Base-by-base conservation (phyloP, 1,139 yeast species). In the Pichia sp. region DNA sequence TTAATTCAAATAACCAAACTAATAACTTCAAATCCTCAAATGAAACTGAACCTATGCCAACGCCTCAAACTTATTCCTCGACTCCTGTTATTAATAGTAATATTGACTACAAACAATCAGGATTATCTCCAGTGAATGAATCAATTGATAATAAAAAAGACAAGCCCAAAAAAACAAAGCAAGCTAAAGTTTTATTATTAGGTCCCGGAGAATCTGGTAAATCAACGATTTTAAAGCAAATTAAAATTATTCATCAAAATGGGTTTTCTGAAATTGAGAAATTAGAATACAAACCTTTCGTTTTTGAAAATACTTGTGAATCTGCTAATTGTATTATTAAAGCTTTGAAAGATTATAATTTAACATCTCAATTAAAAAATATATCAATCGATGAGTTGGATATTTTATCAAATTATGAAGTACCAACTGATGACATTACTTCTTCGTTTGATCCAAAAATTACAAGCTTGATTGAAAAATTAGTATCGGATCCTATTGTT, bases 151-250 rank as follows among this genome's bases (percentile, higher is more conserved):
- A 31, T 47, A 16, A 49, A 47, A 51, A 51, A 19, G 13, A 38
- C 13, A 48, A 47, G 4, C 52, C 38, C 16, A 62, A 60, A 46
- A 52, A 63, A 1, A 60, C 60, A 38, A 63, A 66, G 44, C 75
- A 71, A 57, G 79, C 83, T 36, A 85, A 85, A 64, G 80, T 84
- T 44, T 70, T 86, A 41, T 70, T 86, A 44, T 69, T 86, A 50
- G 95, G 95, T 9, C 82, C 91, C 0, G 95, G 93, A 29, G 95
- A 86, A 63, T 79, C 86, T 61, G 93, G 93, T 18, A 85, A 85
- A 62, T 83, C 90, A 3, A 85, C 93, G 6, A 81, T 85, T 47
- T 78, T 85, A 48, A 86, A 84, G 63, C 93, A 85, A 67, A 76
- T 85, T 73, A 85, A 84, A 64, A 84, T 85, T 49, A 69, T 85